These are phyloP conservation scores for Pinus tabuliformis DNA, from an alignment of 75 land plant species.

Conservation along the genomic window DNA sequence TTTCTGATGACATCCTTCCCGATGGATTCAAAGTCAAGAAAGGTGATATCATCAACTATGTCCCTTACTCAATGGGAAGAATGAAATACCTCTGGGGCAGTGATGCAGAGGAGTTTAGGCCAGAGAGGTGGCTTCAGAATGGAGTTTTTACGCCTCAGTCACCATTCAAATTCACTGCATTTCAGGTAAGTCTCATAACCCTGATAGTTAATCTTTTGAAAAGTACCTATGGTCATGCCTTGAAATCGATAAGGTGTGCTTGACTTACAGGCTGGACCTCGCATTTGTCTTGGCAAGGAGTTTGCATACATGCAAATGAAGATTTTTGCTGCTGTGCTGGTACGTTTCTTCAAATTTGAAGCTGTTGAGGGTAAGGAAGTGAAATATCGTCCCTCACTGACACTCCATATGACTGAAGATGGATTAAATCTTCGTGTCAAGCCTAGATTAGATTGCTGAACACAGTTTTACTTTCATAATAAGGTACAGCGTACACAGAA, in stretches of 20 bases:
- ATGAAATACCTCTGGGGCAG: constrained; percentile 36
- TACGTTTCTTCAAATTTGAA: constrained; percentile 26
- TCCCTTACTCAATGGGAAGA: constrained; percentile 46
- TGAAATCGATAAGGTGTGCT: not conserved
- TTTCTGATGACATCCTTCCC: constrained; percentile 48
- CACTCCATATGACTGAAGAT: constrained; percentile 12
- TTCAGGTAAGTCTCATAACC: constrained; percentile 28
- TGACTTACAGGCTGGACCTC: constrained; percentile 30
- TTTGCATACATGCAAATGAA: constrained; percentile 41
- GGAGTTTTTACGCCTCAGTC: constrained; percentile 31
- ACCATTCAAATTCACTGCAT: constrained; percentile 51
- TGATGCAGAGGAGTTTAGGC: constrained; percentile 42
- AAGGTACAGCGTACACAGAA: not conserved
- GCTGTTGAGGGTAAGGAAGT: constrained; percentile 8
- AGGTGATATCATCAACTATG: constrained; percentile 34
- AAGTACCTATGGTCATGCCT: not conserved
- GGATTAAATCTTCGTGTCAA: constrained; percentile 4
- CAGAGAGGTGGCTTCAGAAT: constrained; percentile 50
- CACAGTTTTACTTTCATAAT: not conserved
- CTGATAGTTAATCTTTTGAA: not conserved
- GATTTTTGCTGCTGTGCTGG: constrained; percentile 19
- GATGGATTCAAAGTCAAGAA: constrained; percentile 33
- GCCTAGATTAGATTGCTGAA: not conserved
- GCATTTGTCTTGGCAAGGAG: constrained; percentile 38
- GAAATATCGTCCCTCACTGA: constrained; percentile 28